Base-by-base conservation (phyloP, 352 stramenopile genomes). In the Pythium grandisporangium region DNA sequence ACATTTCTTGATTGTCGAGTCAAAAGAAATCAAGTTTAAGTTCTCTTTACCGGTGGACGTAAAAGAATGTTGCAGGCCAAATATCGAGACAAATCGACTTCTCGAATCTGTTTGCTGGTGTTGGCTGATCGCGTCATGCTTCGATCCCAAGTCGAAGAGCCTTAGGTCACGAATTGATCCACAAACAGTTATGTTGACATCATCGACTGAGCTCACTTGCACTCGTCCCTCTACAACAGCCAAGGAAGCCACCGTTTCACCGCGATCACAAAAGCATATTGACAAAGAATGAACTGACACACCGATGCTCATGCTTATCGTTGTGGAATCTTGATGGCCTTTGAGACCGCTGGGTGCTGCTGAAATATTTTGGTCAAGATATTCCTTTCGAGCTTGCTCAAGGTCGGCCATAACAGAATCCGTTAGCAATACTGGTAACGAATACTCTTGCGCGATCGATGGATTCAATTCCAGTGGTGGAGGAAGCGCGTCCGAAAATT, bases 341-440 rank as follows among this genome's bases (percentile, higher is more conserved):
- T 42, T 27, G 14, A 8, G 8, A 32, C 14, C 27, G 8, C 27
- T 14, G 14, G 27, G 27, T 32, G 27, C 10, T 10, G 32, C 20
- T 20, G 42, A 29, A 3, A 21, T 19, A 11, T 66, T 42, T 37
- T 63, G 59, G 20, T 69, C 51, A 41, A 84, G 54, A 16, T 91
- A 50, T 19, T 65, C 57, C 24, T 83, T 77, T 19, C 77, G 66
- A n/a, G 81, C 81, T 37, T 61, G 58, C 46, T 94, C 78, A 19
- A 94, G 54, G 61, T 94, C 81, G 19, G 71, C 76, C 7, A 68
- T 57, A 27, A 94, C 76, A 23, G 78, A 93, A 16, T 91, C 80
- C 3, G 75, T 88, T 11, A 93, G 59, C 34, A 63, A 80, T 39
- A 85, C 62, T 11, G 70, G 59, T n/a, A 86, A 59, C 13, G 56